Evolutionary conservation across 768 basidiomycete species (phyloP).

Genomic region (Nevesoporus exiguus): DNA sequence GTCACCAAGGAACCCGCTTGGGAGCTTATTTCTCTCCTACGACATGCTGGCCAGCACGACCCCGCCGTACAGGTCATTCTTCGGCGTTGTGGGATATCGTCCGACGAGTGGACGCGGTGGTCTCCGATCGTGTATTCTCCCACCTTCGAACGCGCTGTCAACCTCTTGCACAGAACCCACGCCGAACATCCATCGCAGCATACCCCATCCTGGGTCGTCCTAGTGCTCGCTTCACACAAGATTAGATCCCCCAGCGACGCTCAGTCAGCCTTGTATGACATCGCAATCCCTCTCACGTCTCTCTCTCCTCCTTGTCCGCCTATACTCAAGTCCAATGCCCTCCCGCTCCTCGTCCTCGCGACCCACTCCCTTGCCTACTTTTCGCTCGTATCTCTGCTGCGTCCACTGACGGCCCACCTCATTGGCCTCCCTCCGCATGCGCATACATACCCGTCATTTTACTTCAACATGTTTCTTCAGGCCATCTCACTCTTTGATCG

Average conservation of each 20-base stretch:
- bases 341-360: conserved; percentile 21
- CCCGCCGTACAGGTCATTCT: conserved; percentile 23
- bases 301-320: conserved; percentile 23
- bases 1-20: conserved; percentile 42
- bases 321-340: neutral
- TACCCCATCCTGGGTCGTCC: conserved; percentile 53
- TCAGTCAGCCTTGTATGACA: conserved; percentile 38
- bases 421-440: conserved; percentile 28
- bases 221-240: conserved; percentile 47
- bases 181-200: neutral
- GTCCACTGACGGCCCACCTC: conserved; percentile 42
- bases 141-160: conserved; percentile 34
- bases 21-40: conserved; percentile 38
- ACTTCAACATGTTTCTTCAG: conserved; percentile 54
- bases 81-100: conserved; percentile 30
- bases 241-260: conserved; percentile 47
- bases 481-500: conserved; percentile 44
- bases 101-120: conserved; percentile 41
- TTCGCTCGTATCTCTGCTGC: conserved; percentile 45
- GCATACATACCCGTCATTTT: conserved; percentile 22
- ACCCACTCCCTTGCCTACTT: conserved; percentile 49
- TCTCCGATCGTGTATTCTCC: conserved; percentile 33
- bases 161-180: conserved; percentile 13
- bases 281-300: conserved; percentile 41
- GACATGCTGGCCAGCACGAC: conserved; percentile 7